These are phyloP conservation scores for Colletotrichum sp. DNA, from an alignment of 2,329 filamentous ascomycete genomes.

Conservation along the genomic window DNA sequence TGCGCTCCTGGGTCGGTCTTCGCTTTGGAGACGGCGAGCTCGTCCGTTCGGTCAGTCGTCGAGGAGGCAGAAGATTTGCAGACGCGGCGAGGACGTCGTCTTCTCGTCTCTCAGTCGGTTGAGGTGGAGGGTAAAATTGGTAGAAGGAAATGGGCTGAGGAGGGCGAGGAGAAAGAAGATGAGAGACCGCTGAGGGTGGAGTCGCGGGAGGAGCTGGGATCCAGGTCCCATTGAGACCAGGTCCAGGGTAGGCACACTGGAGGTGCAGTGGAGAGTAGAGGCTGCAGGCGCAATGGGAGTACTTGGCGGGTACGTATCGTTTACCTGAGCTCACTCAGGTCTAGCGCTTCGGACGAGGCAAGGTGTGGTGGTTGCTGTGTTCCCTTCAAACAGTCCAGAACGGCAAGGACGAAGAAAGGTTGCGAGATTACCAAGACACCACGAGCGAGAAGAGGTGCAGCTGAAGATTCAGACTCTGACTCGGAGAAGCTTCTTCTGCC, in stretches of 20 bases:
- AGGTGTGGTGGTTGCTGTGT: neutral
- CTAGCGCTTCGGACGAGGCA: neutral
- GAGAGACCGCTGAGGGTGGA: conserved; percentile 10
- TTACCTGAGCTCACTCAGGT: neutral
- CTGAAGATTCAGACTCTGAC: neutral
- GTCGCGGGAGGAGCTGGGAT: conserved; percentile 21
- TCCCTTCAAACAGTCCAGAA: neutral
- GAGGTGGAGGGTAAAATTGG: conserved; percentile 6
- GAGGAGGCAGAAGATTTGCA: neutral
- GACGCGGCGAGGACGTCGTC: neutral
- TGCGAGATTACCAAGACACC: conserved; percentile 17
- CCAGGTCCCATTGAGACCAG: neutral
- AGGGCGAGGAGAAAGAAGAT: conserved; percentile 21
- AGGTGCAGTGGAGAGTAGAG: neutral
- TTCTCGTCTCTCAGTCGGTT: neutral
- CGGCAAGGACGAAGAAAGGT: neutral
- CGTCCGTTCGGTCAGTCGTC: neutral
- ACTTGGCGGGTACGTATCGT: conserved; percentile 5
- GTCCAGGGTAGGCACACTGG: conserved; percentile 13
- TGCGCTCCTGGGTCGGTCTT: neutral
- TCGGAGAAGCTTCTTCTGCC: neutral
- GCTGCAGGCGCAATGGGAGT: neutral
- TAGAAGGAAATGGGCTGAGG: conserved; percentile 15
- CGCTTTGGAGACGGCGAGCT: neutral
- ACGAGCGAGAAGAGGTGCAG: neutral